Base-by-base conservation (phyloP, 106 monocot genomes). In the Triglochin maritima region DNA sequence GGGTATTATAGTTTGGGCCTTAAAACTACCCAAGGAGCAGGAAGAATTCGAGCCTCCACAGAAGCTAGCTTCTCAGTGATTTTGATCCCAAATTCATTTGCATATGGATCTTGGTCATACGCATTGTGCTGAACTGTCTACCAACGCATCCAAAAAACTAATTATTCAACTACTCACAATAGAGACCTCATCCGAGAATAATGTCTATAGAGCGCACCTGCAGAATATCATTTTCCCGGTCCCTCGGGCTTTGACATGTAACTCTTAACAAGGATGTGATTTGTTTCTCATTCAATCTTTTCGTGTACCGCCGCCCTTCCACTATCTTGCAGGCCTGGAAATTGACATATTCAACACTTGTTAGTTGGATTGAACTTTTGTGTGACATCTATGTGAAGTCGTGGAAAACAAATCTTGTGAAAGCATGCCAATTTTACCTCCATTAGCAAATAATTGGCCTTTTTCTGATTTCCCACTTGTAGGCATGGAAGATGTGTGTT, bases 381-480 rank as follows among this genome's bases (percentile, higher is more conserved):
- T 15, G 47, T 49, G 15, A 65, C 47, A 17, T 49, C 8, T 4
- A 5, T 7, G 64, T 5, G 11, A 62, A 44, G 41, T 11, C 11
- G 4, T 4, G 4, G 11, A 61, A 44, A 13, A 43, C 11, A 10
- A 44, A 29, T 29, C 29, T 0, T 29, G 29, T 29, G 29, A 29
- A 29, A 29, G 29, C 29, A 29, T 29, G 29, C 7, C 13, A 6
- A n/a, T 49, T 14, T 47, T 65, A 87, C 90, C 86, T 90, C 90
- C 90, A 90, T 90, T 2, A 86, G 90, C 46, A 90, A 65, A 71
- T 90, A 90, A 57, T 79, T 90, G 43, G 75, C 76, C 49, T 77
- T 81, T 64, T 75, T 78, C 46, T 82, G 78, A 63, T 84, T 90
- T 43, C 84, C 86, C 12, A 84, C 86, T 70, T 84, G 78, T 10